These are phyloP conservation scores for Rehmannia glutinosa DNA, from an alignment of 257 asterid genomes.

Conservation along the genomic window DNA sequence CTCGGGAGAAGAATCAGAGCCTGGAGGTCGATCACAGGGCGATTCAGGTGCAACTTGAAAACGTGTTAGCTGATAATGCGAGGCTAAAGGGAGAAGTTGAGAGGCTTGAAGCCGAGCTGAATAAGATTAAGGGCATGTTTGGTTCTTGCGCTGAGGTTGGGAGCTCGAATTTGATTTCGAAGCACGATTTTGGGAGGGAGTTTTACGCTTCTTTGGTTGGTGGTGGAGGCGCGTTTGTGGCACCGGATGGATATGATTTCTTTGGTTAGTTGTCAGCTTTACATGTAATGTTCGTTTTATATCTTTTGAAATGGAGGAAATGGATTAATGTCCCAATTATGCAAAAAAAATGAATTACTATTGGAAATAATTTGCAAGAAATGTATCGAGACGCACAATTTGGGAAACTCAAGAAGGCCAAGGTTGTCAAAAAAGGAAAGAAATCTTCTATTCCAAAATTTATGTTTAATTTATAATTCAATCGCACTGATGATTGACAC, in stretches of 20 bases:
- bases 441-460: too few species aligned
- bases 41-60: constrained; percentile 36
- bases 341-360: background rate
- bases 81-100: constrained; percentile 40
- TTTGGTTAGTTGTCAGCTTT: too few species aligned
- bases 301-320: background rate
- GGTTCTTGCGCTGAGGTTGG: constrained; percentile 44
- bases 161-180: constrained; percentile 24
- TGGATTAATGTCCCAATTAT: background rate
- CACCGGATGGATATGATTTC: constrained; percentile 31
- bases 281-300: too few species aligned
- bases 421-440: too few species aligned
- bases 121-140: constrained; percentile 29
- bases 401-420: too few species aligned
- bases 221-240: constrained; percentile 30
- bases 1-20: constrained; percentile 58
- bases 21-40: constrained; percentile 47
- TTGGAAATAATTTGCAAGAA: background rate
- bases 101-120: constrained; percentile 45
- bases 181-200: constrained; percentile 39
- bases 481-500: too few species aligned
- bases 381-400: too few species aligned
- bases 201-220: constrained; percentile 38
- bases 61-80: constrained; percentile 32
- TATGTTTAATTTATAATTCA: too few species aligned